These are phyloP conservation scores for Xylaria grammica DNA, from an alignment of 495 filamentous ascomycete species.

Conservation along the genomic window DNA sequence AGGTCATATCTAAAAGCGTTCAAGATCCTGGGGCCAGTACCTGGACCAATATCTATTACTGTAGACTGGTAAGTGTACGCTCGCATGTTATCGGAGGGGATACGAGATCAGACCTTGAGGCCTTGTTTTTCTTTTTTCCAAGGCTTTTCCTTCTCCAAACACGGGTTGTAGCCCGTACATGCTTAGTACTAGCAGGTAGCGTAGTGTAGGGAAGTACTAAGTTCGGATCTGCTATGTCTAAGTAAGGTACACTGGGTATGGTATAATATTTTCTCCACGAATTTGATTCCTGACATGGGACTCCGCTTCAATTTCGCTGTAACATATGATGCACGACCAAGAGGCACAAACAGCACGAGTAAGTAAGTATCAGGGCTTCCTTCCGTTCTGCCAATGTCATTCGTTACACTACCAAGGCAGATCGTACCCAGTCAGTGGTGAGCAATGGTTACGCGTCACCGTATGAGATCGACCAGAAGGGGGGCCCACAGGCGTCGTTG, in stretches of 20 bases:
- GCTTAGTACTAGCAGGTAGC: too few species aligned
- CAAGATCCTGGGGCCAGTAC: too few species aligned
- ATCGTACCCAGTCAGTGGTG: slow-evolving; percentile 7
- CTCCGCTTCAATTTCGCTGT: not conserved
- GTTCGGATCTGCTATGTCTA: slow-evolving; percentile 1
- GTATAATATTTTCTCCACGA: not conserved
- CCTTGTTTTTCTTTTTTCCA: slow-evolving; percentile 1
- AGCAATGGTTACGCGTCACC: slow-evolving; percentile 20
- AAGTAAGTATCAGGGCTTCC: too few species aligned
- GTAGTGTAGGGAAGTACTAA: too few species aligned
- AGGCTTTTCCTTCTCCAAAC: not conserved
- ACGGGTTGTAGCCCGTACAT: too few species aligned
- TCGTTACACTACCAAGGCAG: not conserved
- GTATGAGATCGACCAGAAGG: slow-evolving; percentile 15
- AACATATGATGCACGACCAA: slow-evolving; percentile 12
- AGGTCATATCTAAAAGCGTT: too few species aligned
- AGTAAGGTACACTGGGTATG: too few species aligned
- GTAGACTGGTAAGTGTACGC: too few species aligned
- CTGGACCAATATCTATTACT: too few species aligned
- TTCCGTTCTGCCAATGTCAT: not conserved
- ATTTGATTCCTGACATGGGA: slow-evolving; percentile 2
- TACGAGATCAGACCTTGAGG: not conserved
- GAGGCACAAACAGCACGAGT: not conserved
- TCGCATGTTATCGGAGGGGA: not conserved
- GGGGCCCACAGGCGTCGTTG: not conserved